Evolutionary conservation across 2,329 filamentous ascomycete genomes (phyloP), one percentile per base, ranked within the genome.

Genomic region (Alternaria sp.): DNA sequence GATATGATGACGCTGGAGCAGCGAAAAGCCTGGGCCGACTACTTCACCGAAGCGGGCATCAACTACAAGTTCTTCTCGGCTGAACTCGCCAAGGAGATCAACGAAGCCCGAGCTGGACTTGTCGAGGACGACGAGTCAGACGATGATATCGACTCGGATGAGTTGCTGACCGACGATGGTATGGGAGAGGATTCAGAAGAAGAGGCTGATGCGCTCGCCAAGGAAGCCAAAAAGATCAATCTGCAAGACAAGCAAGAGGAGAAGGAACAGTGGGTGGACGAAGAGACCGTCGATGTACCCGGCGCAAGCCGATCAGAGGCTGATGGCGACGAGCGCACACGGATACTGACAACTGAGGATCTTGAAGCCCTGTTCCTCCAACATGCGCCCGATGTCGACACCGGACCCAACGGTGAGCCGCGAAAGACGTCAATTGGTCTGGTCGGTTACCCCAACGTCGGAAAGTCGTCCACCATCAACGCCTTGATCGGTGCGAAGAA

Each of bases 401-500:
- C 81, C 8, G 81, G 84, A 57, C 78, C 83, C 1, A 82, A 85
- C 27, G 72, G 74, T 28, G 77, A 81, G 40, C 83, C 82, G 60
- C 81, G 84, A 55, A 97, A 96, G 79, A 90, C 94, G 5, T 89
- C 93, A 66, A 95, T 99, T 69, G 95, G 95, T 71, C 85, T 99
- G 20, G 95, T 99, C 38, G 95, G 95, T 60, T 99, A 99, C 81
- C 95, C 95, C 74, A 99, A 99, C 82, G 95, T 99, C 65, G 95
- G 95, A 81, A 99, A 99, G 82, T 99, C 96, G 1, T 97, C 94
- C 50, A 99, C 95, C 16, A 99, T 99, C 85, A 99, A 99, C 82
- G 94, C 95, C 43, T 87, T 99, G n/a, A 94, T 98, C 60, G 96
- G 96, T 52, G 90, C 95, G 57, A 99, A 98, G 84, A 99, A 98